Conservation (phyloP, 148 eudicot genomes). For the Simmondsia chinensis region DNA sequence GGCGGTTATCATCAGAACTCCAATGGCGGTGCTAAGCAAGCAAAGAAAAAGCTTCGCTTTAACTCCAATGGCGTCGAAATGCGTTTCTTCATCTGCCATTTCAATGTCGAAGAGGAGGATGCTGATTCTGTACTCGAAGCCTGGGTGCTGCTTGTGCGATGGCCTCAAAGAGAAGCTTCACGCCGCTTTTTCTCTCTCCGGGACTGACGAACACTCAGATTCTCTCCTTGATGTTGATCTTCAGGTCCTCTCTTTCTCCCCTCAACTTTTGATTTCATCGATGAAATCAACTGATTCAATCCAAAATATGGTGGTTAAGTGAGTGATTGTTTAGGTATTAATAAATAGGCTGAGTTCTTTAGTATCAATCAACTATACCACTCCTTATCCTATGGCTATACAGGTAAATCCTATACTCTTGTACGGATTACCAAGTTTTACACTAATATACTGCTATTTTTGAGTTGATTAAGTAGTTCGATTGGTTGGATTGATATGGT, state of each 20-base stretch:
- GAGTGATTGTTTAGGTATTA: too few relatives aligned
- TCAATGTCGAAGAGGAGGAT: slow-evolving; percentile 19
- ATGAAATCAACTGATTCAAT: background rate
- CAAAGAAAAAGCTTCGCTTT: background rate
- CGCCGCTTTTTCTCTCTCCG: slow-evolving; percentile 50
- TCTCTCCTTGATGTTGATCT: slow-evolving; percentile 48
- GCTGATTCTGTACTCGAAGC: slow-evolving; percentile 73
- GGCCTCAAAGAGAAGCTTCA: slow-evolving; percentile 81
- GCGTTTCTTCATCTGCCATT: slow-evolving; percentile 22
- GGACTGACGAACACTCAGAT: slow-evolving; percentile 13
- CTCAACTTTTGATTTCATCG: background rate
- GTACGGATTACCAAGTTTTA: too few relatives aligned
- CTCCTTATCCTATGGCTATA: too few relatives aligned
- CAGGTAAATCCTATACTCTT: too few relatives aligned
- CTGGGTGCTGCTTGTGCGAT: slow-evolving; percentile 94
- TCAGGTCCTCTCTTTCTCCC: slow-evolving; percentile 22
- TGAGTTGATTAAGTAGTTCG: too few relatives aligned
- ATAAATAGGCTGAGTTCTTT: too few relatives aligned
- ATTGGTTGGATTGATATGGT: too few relatives aligned
- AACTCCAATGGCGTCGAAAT: slow-evolving; percentile 8
- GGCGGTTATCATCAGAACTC: slow-evolving; percentile 3
- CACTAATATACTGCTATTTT: too few relatives aligned
- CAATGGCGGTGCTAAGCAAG: slow-evolving; percentile 6
- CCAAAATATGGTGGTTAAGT: too few relatives aligned
- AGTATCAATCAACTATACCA: too few relatives aligned